Evolutionary conservation across 2,329 filamentous ascomycete species (phyloP).

Genomic region (Gnomoniopsis smithogilvyi): DNA sequence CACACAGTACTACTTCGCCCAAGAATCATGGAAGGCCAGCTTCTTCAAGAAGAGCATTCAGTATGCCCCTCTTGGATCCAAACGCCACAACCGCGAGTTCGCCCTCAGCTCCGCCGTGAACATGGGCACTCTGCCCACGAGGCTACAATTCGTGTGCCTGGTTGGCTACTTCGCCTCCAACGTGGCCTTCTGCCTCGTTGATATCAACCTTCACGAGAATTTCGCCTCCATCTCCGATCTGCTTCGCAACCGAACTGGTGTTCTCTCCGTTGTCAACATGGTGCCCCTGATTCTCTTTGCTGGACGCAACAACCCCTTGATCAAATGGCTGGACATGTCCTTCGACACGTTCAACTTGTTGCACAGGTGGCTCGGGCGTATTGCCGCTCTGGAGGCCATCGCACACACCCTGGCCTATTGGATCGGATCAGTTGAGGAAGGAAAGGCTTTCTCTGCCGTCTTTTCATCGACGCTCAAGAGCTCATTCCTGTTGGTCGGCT

Average conservation of each 20-base stretch:
- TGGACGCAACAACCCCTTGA: constrained; percentile 75
- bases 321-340: constrained; percentile 66
- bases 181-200: constrained; percentile 69
- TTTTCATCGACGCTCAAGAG: constrained; percentile 33
- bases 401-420: constrained; percentile 63
- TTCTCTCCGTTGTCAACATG: constrained; percentile 74
- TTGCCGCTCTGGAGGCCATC: constrained; percentile 67
- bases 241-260: constrained; percentile 66
- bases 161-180: constrained; percentile 68
- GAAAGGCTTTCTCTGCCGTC: constrained; percentile 46
- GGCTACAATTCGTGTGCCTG: constrained; percentile 71
- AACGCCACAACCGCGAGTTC: constrained; percentile 74
- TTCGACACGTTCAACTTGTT: constrained; percentile 83
- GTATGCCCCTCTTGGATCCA: constrained; percentile 68
- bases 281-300: constrained; percentile 71
- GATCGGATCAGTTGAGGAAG: constrained; percentile 32
- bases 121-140: constrained; percentile 70
- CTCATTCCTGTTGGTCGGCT: constrained; percentile 57
- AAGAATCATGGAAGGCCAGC: constrained; percentile 49
- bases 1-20: constrained; percentile 74
- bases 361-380: constrained; percentile 77
- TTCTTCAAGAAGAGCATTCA: constrained; percentile 65
- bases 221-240: constrained; percentile 43
- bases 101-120: constrained; percentile 58
- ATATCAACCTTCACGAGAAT: constrained; percentile 56